Percentiles rank a stretch among this genome's conserved stretches.
These are phyloP conservation scores for Monosporascus sp. DNA, from an alignment of 2,329 filamentous ascomycete genomes.

Conservation along the genomic window DNA sequence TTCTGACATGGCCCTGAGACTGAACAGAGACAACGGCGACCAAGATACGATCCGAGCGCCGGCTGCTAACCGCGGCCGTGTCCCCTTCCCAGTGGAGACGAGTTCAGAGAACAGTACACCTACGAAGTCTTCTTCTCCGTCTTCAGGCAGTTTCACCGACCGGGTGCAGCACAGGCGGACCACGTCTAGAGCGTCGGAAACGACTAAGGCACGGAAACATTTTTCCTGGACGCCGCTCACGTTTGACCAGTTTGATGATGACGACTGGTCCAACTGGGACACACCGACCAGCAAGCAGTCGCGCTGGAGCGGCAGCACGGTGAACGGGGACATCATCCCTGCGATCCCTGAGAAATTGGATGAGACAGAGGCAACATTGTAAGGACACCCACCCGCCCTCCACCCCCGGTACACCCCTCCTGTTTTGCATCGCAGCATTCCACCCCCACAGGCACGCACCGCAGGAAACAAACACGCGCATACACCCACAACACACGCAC, in stretches of 20 bases:
- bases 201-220: constrained; percentile 42
- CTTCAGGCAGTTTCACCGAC: constrained; percentile 23
- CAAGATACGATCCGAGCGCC: constrained; percentile 45
- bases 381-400: constrained; percentile 27
- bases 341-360: constrained; percentile 43
- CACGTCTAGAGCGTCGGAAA: constrained; percentile 22
- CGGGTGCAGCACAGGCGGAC: constrained; percentile 24
- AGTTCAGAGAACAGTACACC: constrained; percentile 27
- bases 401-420: no score
- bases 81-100: constrained; percentile 37
- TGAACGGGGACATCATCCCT: constrained; percentile 40
- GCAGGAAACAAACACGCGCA: constrained; percentile 3
- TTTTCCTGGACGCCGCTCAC: constrained; percentile 57
- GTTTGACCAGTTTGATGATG: constrained; percentile 53
- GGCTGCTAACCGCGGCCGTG: constrained; percentile 34
- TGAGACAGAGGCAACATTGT: constrained; percentile 43
- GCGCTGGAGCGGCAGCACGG: constrained; percentile 60
- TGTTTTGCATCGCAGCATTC: neutral
- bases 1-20: constrained; percentile 24
- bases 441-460: neutral
- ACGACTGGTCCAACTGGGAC: constrained; percentile 63
- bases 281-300: constrained; percentile 48
- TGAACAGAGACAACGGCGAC: constrained; percentile 24
- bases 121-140: constrained; percentile 19
- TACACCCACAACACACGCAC: neutral